Percentiles rank a stretch among this genome's conserved stretches.
Evolutionary conservation across 345 rosid species (phyloP).

Genomic region (Abelmoschus esculentus): DNA sequence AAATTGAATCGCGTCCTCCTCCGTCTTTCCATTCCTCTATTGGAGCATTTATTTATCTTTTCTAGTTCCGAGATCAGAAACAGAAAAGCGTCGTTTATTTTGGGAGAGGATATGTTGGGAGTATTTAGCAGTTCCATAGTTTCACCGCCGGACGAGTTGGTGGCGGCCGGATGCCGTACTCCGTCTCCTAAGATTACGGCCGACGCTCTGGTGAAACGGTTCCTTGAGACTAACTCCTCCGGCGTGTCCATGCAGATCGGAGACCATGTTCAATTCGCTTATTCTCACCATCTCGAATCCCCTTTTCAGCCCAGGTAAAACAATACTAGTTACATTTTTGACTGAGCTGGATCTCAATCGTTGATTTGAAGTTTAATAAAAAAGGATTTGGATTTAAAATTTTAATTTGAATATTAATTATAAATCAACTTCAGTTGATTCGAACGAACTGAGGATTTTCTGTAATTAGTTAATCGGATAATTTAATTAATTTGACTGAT

Average conservation of each 20-base stretch:
- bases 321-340: background rate
- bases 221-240: slow-evolving; percentile 49
- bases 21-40: slow-evolving; percentile 6
- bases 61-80: background rate
- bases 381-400: background rate
- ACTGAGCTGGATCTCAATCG: background rate
- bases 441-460: too few species aligned
- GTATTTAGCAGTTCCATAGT: slow-evolving; percentile 71
- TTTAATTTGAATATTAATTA: too few species aligned
- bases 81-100: background rate
- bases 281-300: slow-evolving; percentile 67
- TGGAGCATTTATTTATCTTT: background rate
- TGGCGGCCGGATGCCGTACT: slow-evolving; percentile 88
- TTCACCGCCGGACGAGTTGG: slow-evolving; percentile 92
- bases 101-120: slow-evolving; percentile 60
- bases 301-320: slow-evolving; percentile 65
- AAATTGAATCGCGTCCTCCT: background rate
- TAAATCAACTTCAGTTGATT: too few species aligned
- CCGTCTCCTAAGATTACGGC: slow-evolving; percentile 81
- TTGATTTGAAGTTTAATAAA: background rate
- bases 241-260: slow-evolving; percentile 68
- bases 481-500: too few species aligned
- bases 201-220: slow-evolving; percentile 50
- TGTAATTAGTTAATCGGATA: too few species aligned
- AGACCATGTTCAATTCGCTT: slow-evolving; percentile 63